Percentiles rank a stretch among this genome's conserved stretches.
Evolutionary conservation across 441 rosid genomes (phyloP).

Genomic region (Eruca vesicaria): DNA sequence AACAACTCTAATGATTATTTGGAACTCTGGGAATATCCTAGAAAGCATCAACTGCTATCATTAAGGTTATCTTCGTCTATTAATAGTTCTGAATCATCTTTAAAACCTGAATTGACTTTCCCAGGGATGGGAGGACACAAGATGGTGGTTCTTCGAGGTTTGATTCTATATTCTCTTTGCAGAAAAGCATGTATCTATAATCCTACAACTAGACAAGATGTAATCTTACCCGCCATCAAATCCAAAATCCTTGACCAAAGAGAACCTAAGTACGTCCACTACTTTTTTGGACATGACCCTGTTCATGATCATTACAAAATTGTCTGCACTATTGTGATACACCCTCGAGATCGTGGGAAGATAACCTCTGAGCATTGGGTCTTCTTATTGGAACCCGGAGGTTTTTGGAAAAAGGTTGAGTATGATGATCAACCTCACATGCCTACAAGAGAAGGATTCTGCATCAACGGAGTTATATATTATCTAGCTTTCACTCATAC

Average conservation of each 20-base stretch:
- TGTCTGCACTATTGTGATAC: background rate
- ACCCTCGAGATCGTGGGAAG: background rate
- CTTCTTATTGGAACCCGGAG: background rate
- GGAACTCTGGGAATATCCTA: background rate
- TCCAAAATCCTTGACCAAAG: background rate
- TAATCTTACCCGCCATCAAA: background rate
- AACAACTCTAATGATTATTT: background rate
- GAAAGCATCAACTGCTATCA: background rate
- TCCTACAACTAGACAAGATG: background rate
- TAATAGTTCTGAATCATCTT: background rate
- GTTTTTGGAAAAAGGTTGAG: background rate
- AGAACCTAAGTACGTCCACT: background rate
- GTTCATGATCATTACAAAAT: background rate
- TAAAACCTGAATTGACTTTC: background rate
- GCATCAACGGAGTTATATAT: background rate
- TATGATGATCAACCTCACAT: background rate
- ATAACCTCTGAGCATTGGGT: background rate
- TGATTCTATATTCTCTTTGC: background rate
- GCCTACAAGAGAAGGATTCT: background rate
- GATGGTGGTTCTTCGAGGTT: background rate
- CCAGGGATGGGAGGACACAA: background rate
- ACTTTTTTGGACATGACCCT: background rate
- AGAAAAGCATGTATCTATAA: background rate
- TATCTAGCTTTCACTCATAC: background rate
- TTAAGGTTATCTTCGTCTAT: background rate